Conservation (phyloP, 495 filamentous ascomycete species). For the Jackrogersella multiformis region DNA sequence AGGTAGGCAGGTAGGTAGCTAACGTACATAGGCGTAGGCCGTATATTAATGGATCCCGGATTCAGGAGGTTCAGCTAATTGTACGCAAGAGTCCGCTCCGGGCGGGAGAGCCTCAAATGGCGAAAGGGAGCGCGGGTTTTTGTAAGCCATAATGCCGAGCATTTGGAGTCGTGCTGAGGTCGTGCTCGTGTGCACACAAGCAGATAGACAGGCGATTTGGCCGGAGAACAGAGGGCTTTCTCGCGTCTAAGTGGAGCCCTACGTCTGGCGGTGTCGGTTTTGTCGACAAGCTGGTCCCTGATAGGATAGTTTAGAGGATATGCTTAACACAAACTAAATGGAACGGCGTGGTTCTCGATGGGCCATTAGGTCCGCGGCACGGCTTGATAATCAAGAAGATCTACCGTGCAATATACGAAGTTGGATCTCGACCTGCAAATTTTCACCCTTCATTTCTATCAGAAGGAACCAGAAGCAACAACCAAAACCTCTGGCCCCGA, state of each 20-base stretch:
- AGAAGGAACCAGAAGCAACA: slow-evolving; percentile 9
- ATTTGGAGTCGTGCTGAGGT: no score
- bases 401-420: slow-evolving; percentile 30
- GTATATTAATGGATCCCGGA: background rate
- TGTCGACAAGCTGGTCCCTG: slow-evolving; percentile 9
- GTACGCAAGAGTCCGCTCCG: slow-evolving; percentile 16
- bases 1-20: no score
- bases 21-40: background rate
- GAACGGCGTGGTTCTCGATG: slow-evolving; percentile 31
- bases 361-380: slow-evolving; percentile 35
- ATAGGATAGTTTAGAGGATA: slow-evolving; percentile 5
- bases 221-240: slow-evolving; percentile 30
- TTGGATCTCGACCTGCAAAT: slow-evolving; percentile 28
- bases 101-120: slow-evolving; percentile 3
- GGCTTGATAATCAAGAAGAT: slow-evolving; percentile 38
- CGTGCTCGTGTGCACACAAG: slow-evolving; percentile 3
- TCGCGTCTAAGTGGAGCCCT: slow-evolving; percentile 35
- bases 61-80: background rate
- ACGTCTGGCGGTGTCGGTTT: slow-evolving; percentile 38
- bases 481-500: slow-evolving; percentile 20
- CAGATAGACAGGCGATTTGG: slow-evolving; percentile 16
- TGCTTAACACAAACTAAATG: slow-evolving; percentile 16
- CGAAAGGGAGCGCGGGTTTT: background rate
- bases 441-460: slow-evolving; percentile 38
- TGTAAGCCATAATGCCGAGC: slow-evolving; percentile 15